A percentile compares a stretch with the other conserved stretches of the same genome.
Evolutionary conservation across 192 early-diverging fungal genomes (phyloP).

Genomic region (Backusella sp.): DNA sequence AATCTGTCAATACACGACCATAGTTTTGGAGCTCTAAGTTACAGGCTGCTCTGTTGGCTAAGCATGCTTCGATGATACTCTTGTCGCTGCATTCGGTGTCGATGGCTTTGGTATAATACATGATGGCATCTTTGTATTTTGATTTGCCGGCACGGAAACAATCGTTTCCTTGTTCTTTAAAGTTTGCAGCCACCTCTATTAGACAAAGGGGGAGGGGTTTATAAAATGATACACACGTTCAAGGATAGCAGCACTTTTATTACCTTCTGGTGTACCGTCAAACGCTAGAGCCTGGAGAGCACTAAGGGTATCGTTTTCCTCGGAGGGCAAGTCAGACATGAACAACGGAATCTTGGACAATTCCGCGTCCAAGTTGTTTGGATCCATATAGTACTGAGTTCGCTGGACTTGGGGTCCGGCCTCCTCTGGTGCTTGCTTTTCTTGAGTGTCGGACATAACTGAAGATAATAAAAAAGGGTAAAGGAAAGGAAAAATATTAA

Average conservation of each 20-base stretch:
- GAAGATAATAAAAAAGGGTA: not conserved
- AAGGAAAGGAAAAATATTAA: not conserved
- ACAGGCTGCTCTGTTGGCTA: conserved; percentile 88
- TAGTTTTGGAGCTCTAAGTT: conserved; percentile 85
- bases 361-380: conserved; percentile 53
- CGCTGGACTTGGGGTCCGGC: conserved; percentile 33
- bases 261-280: conserved; percentile 93
- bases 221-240: not conserved
- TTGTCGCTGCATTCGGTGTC: conserved; percentile 68
- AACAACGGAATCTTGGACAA: conserved; percentile 89
- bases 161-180: conserved; percentile 97
- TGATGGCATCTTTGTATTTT: conserved; percentile 72
- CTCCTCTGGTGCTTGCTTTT: not conserved
- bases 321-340: conserved; percentile 77
- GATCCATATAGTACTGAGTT: conserved; percentile 43
- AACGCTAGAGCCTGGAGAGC: conserved; percentile 85
- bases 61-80: conserved; percentile 76
- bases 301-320: conserved; percentile 71
- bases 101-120: conserved; percentile 88
- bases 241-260: not conserved
- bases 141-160: conserved; percentile 70
- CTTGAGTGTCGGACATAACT: not conserved
- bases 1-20: conserved; percentile 86
- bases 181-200: conserved; percentile 80
- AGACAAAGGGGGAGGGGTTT: not conserved